Conservation (phyloP, 2,329 filamentous ascomycete genomes). For the Trichophaea hybrida region DNA sequence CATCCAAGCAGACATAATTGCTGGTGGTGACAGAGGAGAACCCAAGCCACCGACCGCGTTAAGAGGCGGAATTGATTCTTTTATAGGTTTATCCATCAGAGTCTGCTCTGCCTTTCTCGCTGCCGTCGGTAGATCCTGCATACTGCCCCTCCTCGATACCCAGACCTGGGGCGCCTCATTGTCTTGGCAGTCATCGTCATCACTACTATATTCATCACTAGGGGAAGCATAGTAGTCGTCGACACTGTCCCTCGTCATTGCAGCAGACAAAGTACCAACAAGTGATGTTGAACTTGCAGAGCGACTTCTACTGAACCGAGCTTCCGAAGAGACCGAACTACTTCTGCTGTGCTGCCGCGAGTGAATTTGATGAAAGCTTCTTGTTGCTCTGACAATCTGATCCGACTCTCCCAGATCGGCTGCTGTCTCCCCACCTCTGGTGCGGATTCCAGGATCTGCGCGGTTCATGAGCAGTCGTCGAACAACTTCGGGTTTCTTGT, state of each 20-base stretch:
- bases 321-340: slow-evolving; percentile 43
- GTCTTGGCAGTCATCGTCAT: slow-evolving; percentile 27
- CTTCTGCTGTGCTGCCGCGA: slow-evolving; percentile 51
- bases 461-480: slow-evolving; percentile 58
- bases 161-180: slow-evolving; percentile 25
- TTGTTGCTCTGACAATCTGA: slow-evolving; percentile 1
- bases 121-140: slow-evolving; percentile 13
- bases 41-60: not conserved
- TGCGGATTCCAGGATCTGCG: slow-evolving; percentile 56
- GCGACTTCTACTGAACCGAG: slow-evolving; percentile 39
- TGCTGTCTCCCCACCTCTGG: slow-evolving; percentile 53
- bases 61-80: not conserved
- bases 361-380: slow-evolving; percentile 33
- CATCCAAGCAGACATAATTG: slow-evolving; percentile 47
- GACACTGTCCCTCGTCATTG: slow-evolving; percentile 30
- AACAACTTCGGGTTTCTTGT: slow-evolving; percentile 61
- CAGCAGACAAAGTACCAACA: slow-evolving; percentile 19
- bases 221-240: slow-evolving; percentile 29
- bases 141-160: slow-evolving; percentile 25
- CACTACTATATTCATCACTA: slow-evolving; percentile 34
- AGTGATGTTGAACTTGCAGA: slow-evolving; percentile 36
- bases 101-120: not conserved
- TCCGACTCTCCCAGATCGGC: slow-evolving; percentile 46
- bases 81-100: not conserved
- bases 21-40: slow-evolving; percentile 24